Evolutionary conservation across 2,329 filamentous ascomycete genomes (phyloP), one percentile per base, ranked within the genome.

Genomic region (Elsinoe necatrix): DNA sequence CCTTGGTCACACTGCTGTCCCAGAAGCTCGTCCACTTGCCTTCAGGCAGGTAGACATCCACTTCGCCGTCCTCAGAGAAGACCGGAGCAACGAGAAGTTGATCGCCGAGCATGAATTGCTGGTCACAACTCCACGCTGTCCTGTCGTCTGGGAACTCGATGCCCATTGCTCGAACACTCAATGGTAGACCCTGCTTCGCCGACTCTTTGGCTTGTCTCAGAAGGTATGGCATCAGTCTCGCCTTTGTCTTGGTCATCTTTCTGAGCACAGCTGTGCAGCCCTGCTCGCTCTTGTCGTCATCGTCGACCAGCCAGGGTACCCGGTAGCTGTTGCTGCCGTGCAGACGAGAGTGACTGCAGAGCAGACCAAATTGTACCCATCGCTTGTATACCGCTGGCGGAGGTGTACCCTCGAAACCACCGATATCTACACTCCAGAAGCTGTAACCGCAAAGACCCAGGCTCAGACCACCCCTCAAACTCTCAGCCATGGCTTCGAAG

Each of bases 361-460:
- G 71, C 1, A 88, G 75, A 0, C 85, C 85, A 68, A 88, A 87
- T n/a, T 84, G 84, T 4, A 88, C 84, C 85, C 85, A 89, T 50
- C 85, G 81, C 72, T 88, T 89, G 71, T 89, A 89, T 63, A 89
- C 80, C 81, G 82, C 1, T 76, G 77, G 2, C 47, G 67, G 61
- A 0, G 85, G 85, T 3, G 71, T 78, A 2, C 85, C 85, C 65
- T 89, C 85, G 63, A 89, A 87, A 0, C 84, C 84, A 50, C 84
- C 84, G 62, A 87, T 87, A 64, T 87, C 84, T 61, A 80, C 82
- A 31, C 81, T 82, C 83, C 84, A 87, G 70, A 82, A 86, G 11
- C 80, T 78, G 67, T 82, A 86, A 1, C 83, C 83, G 43, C 78
- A 81, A 1, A 87, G 71, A 12, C 82, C 81, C 42, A 86, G 76